These are phyloP conservation scores for Vigna mungo DNA, from an alignment of 306 rosid genomes.

Conservation along the genomic window DNA sequence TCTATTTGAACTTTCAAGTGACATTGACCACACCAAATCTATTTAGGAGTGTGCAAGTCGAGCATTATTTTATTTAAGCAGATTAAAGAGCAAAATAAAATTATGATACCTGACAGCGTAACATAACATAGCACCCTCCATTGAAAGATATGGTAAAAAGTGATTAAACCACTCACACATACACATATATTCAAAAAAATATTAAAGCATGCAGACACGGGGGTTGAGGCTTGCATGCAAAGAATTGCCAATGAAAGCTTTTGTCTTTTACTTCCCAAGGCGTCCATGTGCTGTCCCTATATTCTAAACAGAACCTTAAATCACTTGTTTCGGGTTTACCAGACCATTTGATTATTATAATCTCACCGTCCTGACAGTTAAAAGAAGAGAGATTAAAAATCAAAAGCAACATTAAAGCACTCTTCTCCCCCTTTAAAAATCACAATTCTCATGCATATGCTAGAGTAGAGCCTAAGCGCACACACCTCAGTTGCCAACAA, in stretches of 20 bases:
- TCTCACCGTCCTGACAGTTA: constrained; percentile 65
- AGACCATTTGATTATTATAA: constrained; percentile 75
- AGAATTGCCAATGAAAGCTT: constrained; percentile 44
- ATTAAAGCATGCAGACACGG: constrained; percentile 36
- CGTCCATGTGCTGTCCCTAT: constrained; percentile 86
- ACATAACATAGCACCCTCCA: constrained; percentile 30
- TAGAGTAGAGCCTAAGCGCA: constrained; percentile 33
- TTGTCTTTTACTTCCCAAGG: constrained; percentile 77
- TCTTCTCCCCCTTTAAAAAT: constrained; percentile 58
- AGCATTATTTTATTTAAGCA: constrained; percentile 17
- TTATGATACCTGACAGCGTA: constrained; percentile 1
- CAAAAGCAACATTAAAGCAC: constrained; percentile 42
- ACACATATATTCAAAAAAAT: not conserved
- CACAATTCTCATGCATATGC: constrained; percentile 60
- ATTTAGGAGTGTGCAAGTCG: constrained; percentile 20
- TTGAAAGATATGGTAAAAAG: constrained; percentile 11
- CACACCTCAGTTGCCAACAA: constrained; percentile 26
- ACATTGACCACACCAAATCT: constrained; percentile 35
- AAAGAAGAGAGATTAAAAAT: constrained; percentile 49
- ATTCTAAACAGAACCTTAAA: constrained; percentile 66
- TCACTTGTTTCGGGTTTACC: constrained; percentile 77
- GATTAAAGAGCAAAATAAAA: not conserved
- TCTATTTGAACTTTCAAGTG: constrained; percentile 31
- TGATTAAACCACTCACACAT: too few species aligned
- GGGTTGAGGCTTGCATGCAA: constrained; percentile 53